Percentiles rank a stretch among this genome's conserved stretches.
Evolutionary conservation across 208 protist species (phyloP).

Genomic region (Herpetomonas samuelpessoai): DNA sequence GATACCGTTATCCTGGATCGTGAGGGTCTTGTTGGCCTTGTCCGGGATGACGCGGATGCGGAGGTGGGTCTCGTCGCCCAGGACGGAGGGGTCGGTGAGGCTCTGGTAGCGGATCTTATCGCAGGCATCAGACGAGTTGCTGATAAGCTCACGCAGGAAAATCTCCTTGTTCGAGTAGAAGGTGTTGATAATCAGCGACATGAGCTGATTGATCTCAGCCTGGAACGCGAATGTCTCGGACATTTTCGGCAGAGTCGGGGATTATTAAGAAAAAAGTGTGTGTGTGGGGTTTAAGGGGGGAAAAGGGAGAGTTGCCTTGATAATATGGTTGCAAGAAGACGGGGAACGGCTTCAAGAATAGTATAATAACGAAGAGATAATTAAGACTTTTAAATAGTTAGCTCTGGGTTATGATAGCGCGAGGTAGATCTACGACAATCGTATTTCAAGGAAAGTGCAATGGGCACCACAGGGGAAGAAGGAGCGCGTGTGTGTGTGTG

Average conservation of each 20-base stretch:
- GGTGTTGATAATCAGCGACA: constrained; percentile 99
- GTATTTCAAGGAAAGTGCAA: no score
- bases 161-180: constrained; percentile 99
- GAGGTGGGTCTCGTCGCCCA: constrained; percentile 93
- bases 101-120: constrained; percentile 98
- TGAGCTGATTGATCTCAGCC: constrained; percentile 98
- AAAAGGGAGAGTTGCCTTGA: no score
- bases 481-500: no score
- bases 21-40: constrained; percentile 95
- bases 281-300: no score
- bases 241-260: constrained; percentile 26
- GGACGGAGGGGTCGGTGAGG: constrained; percentile 91
- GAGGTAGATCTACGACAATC: no score
- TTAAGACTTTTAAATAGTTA: no score
- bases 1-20: constrained; percentile 97
- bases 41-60: constrained; percentile 96
- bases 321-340: no score
- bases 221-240: constrained; percentile 69
- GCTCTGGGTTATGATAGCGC: no score
- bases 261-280: no score
- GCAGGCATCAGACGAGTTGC: constrained; percentile 98
- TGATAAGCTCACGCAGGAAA: constrained; percentile 99
- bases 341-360: no score
- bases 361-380: no score
- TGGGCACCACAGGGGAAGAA: no score